Percentiles rank a stretch among this genome's conserved stretches.
Conservation (phyloP, 441 rosid species). For the Brassica balearica region DNA sequence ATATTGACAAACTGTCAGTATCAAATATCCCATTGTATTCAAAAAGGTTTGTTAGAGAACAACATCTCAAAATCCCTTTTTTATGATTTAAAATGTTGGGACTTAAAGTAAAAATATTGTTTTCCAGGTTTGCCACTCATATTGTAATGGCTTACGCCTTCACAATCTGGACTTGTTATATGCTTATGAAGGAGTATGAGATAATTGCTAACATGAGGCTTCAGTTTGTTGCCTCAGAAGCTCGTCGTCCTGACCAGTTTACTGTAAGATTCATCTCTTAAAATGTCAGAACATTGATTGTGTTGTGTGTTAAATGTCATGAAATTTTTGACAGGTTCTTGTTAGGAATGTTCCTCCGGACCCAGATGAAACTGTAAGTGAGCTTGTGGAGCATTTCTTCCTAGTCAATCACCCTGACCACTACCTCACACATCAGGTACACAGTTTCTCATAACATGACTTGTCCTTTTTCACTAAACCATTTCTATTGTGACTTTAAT, state of each 20-base stretch:
- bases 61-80: background rate
- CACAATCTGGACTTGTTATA: constrained; percentile 90
- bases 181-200: constrained; percentile 83
- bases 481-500: background rate
- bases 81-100: background rate
- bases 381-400: constrained; percentile 86
- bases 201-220: constrained; percentile 79
- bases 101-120: background rate
- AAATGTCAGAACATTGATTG: background rate
- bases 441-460: constrained; percentile 17
- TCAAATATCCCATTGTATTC: constrained; percentile 64
- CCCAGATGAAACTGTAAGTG: constrained; percentile 75
- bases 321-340: constrained; percentile 62
- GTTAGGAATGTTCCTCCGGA: constrained; percentile 96
- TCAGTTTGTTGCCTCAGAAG: constrained; percentile 87
- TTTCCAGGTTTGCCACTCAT: constrained; percentile 82
- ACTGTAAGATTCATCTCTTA: constrained; percentile 57
- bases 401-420: constrained; percentile 93
- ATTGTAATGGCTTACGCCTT: constrained; percentile 85
- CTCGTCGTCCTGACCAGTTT: constrained; percentile 91
- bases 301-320: background rate
- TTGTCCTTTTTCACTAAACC: background rate
- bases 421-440: constrained; percentile 92
- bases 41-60: constrained; percentile 53
- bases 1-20: constrained; percentile 90